These are phyloP conservation scores for Yamadazyma mexicana DNA, from an alignment of 1,139 yeast genomes.

Conservation along the genomic window DNA sequence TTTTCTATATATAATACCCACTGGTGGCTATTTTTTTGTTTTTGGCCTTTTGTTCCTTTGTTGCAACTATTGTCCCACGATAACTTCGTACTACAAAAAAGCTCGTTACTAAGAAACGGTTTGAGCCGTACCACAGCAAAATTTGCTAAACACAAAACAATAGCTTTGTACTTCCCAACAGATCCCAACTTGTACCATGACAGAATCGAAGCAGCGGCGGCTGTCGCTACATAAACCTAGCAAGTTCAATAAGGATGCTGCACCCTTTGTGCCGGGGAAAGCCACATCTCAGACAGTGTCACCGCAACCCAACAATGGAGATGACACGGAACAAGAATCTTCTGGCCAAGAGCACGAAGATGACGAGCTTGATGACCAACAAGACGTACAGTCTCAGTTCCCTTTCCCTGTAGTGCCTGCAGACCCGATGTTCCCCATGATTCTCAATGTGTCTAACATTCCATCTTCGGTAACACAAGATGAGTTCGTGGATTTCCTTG, in stretches of 20 bases:
- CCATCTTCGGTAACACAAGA: slow-evolving; percentile 1
- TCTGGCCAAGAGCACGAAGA: background rate
- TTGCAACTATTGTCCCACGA: background rate
- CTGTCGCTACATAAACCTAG: background rate
- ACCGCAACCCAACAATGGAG: too few species aligned
- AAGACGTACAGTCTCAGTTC: background rate
- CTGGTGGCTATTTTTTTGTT: background rate
- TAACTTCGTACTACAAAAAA: background rate
- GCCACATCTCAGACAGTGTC: background rate
- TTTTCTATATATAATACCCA: background rate
- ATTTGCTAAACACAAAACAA: too few species aligned
- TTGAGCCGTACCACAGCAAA: background rate
- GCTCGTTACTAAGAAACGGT: background rate
- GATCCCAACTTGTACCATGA: background rate
- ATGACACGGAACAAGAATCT: too few species aligned
- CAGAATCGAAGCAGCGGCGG: background rate
- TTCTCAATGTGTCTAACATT: slow-evolving; percentile 6
- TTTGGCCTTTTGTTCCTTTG: background rate
- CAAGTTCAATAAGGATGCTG: slow-evolving; percentile 24
- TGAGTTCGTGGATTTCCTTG: slow-evolving; percentile 5
- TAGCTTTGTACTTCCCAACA: background rate
- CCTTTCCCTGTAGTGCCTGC: background rate
- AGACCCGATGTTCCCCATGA: slow-evolving; percentile 1
- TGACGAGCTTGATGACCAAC: background rate
- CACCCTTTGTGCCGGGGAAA: slow-evolving; percentile 24